These are phyloP conservation scores for Agapanthus africanus DNA, from an alignment of 106 monocot genomes.

Conservation along the genomic window DNA sequence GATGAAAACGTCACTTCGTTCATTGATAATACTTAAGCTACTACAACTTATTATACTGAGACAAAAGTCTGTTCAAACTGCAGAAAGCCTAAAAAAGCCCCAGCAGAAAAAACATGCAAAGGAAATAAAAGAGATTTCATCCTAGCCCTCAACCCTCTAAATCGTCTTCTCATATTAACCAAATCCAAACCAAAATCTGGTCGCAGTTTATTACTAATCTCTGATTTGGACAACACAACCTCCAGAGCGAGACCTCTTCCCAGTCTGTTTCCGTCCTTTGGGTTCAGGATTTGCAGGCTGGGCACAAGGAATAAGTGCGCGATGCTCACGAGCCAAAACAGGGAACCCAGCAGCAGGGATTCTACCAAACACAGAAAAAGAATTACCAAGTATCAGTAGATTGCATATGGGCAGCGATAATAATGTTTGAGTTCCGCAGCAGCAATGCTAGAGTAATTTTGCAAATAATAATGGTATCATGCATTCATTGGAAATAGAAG, in stretches of 20 bases:
- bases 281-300: constrained; percentile 18
- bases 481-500: too few relatives aligned
- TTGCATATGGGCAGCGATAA: neutral
- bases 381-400: neutral
- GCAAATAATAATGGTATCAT: too few relatives aligned
- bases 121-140: constrained; percentile 34
- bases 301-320: constrained; percentile 60
- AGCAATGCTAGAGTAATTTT: neutral
- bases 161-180: constrained; percentile 32
- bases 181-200: constrained; percentile 1
- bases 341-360: constrained; percentile 93
- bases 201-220: constrained; percentile 12
- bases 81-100: neutral
- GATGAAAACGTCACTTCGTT: too few relatives aligned
- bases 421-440: too few relatives aligned
- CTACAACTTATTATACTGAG: neutral
- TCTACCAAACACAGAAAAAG: constrained; percentile 21
- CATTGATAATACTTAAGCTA: neutral
- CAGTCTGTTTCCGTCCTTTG: constrained; percentile 20
- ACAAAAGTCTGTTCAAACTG: neutral
- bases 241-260: constrained; percentile 38
- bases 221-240: constrained; percentile 8
- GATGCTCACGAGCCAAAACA: constrained; percentile 62
- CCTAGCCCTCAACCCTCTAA: constrained; percentile 43
- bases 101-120: constrained; percentile 14